Evolutionary conservation across 805 yeast genomes (phyloP).

Genomic region (Saturnispora sekii): DNA sequence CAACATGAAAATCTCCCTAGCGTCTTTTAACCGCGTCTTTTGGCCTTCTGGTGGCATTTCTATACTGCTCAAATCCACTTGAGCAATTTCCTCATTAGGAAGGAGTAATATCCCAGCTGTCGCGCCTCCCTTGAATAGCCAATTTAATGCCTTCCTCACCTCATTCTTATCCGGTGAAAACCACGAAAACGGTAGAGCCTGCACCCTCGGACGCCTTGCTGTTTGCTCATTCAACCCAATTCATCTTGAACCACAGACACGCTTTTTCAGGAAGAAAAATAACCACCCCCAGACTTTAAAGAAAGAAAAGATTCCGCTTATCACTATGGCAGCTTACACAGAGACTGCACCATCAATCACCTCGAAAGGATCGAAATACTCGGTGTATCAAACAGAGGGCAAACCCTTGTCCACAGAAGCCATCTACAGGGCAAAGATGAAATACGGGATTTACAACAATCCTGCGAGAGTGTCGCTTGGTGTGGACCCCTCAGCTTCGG

Average conservation of each 20-base stretch:
- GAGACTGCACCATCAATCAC: constrained; percentile 23
- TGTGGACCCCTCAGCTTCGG: constrained; percentile 59
- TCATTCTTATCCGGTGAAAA: too few species aligned
- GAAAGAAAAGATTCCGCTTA: background rate
- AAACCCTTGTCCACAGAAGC: constrained; percentile 69
- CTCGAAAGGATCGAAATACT: constrained; percentile 23
- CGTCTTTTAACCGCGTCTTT: too few species aligned
- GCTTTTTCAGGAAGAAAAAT: background rate
- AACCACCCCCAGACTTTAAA: background rate
- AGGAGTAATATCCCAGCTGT: background rate
- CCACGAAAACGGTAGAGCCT: too few species aligned
- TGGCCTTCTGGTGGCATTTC: background rate
- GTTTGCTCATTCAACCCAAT: too few species aligned
- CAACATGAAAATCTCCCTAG: too few species aligned
- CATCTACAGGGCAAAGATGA: constrained; percentile 60
- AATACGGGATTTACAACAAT: constrained; percentile 51
- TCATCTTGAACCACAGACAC: background rate
- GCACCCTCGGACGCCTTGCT: too few species aligned
- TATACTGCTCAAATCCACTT: background rate
- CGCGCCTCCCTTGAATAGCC: background rate
- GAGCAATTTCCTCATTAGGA: background rate
- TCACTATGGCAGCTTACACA: constrained; percentile 22
- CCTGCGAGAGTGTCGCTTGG: constrained; percentile 48
- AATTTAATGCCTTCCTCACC: background rate
- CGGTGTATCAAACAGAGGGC: constrained; percentile 59